Evolutionary conservation across 2,329 filamentous ascomycete genomes (phyloP).

Genomic region (Trichoderma breve): DNA sequence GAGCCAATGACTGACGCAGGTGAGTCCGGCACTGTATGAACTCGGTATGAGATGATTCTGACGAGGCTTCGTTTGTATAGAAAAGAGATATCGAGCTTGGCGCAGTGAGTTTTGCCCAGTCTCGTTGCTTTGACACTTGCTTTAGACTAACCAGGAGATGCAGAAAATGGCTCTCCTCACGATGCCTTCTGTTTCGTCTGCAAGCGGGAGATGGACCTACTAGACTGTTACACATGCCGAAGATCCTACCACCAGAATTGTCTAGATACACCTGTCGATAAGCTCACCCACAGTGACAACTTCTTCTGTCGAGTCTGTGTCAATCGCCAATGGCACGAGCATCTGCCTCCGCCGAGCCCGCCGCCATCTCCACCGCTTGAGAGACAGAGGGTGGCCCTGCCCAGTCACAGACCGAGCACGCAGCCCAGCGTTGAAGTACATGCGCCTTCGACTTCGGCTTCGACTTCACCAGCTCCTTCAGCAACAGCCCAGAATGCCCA

Average conservation of each 20-base stretch:
- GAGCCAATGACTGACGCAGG: conserved; percentile 3
- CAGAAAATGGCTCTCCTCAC: conserved; percentile 13
- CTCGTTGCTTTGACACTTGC: neutral
- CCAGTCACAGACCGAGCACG: conserved; percentile 5
- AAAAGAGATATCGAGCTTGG: conserved; percentile 15
- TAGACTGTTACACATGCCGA: conserved; percentile 14
- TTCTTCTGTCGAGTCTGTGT: conserved; percentile 12
- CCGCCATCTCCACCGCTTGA: conserved; percentile 14
- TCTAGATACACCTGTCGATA: neutral
- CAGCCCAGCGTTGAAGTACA: neutral
- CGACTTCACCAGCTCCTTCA: neutral
- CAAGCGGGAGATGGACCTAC: neutral
- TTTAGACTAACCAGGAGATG: neutral
- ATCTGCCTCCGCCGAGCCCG: conserved; percentile 11
- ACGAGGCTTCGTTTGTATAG: neutral
- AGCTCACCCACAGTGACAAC: neutral
- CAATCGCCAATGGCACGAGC: conserved; percentile 16
- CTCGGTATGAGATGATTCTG: neutral
- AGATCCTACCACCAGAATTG: conserved; percentile 14
- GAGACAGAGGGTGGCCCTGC: conserved; percentile 7
- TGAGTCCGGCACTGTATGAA: neutral
- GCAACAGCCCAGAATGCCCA: neutral
- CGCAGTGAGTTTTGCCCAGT: conserved; percentile 1
- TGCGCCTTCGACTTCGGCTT: neutral
- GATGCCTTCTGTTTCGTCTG: conserved; percentile 6